Conservation (phyloP, 2,329 filamentous ascomycete genomes). For the Tolypocladium sp. region DNA sequence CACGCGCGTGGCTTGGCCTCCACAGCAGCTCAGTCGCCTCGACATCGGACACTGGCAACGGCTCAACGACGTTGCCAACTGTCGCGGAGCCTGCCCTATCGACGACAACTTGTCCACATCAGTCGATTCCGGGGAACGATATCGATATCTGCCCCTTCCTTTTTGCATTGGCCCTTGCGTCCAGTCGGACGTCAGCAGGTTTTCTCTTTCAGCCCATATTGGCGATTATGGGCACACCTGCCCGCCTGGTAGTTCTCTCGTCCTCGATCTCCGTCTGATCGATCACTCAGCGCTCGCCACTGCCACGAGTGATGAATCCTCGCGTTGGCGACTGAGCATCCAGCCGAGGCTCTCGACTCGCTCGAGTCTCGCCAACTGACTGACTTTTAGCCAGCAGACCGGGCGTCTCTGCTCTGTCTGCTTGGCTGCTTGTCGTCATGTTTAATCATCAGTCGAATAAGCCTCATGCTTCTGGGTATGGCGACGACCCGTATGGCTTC, state of each 20-base stretch:
- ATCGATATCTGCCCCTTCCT: constrained; percentile 7
- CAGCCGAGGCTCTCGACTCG: constrained; percentile 27
- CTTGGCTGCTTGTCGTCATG: constrained; percentile 25
- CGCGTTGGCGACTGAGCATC: constrained; percentile 23
- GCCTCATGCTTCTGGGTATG: constrained; percentile 19
- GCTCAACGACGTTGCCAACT: constrained; percentile 3
- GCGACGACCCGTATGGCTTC: constrained; percentile 19
- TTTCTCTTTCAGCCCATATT: constrained; percentile 14
- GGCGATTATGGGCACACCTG: constrained; percentile 27
- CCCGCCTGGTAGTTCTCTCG: constrained; percentile 19
- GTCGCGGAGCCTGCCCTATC: constrained; percentile 9
- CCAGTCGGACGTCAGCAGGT: constrained; percentile 7
- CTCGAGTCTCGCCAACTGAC: constrained; percentile 27
- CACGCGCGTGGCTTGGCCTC: constrained; percentile 24
- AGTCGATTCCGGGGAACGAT: constrained; percentile 10
- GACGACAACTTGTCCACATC: constrained; percentile 9
- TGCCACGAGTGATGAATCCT: constrained; percentile 26
- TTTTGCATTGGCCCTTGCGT: constrained; percentile 7
- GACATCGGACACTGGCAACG: neutral
- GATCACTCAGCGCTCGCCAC: constrained; percentile 21
- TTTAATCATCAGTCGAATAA: constrained; percentile 24
- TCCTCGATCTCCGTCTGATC: constrained; percentile 22
- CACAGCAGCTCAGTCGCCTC: constrained; percentile 7
- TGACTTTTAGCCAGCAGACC: constrained; percentile 22
- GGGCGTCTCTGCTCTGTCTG: constrained; percentile 19